Evolutionary conservation across 129 eudicot genomes (phyloP).

Genomic region (Cynara cardunculus): DNA sequence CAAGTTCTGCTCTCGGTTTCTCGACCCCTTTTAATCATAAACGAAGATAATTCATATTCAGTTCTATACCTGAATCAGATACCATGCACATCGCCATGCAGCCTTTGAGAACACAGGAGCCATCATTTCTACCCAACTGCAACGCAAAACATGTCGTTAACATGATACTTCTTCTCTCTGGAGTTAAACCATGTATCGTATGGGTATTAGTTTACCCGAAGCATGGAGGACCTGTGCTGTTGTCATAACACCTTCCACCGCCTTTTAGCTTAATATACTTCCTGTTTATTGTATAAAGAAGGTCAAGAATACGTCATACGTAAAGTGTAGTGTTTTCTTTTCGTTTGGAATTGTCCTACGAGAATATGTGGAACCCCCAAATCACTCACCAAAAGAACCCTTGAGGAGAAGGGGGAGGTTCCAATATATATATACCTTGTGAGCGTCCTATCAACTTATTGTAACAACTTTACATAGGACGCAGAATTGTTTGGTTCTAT

Average conservation of each 20-base stretch:
- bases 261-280: constrained; percentile 50
- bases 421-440: too few relatives aligned
- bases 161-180: not conserved
- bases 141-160: not conserved
- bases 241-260: constrained; percentile 54
- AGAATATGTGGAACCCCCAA: too few relatives aligned
- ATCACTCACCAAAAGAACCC: too few relatives aligned
- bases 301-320: not conserved
- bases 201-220: constrained; percentile 48
- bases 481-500: not conserved
- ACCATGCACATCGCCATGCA: constrained; percentile 88
- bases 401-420: too few relatives aligned
- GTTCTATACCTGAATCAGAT: constrained; percentile 64
- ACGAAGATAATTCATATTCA: not conserved
- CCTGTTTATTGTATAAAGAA: constrained; percentile 36
- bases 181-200: not conserved
- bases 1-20: not conserved
- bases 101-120: constrained; percentile 86
- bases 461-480: not conserved
- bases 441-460: not conserved
- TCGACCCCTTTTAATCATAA: not conserved
- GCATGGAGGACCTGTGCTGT: constrained; percentile 81
- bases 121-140: constrained; percentile 96
- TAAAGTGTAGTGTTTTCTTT: not conserved
- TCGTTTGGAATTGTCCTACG: not conserved